A percentile compares a stretch with the other conserved stretches of the same genome.
These are phyloP conservation scores for Phialocephala sp. DNA, from an alignment of 2,329 filamentous ascomycete genomes.

Conservation along the genomic window DNA sequence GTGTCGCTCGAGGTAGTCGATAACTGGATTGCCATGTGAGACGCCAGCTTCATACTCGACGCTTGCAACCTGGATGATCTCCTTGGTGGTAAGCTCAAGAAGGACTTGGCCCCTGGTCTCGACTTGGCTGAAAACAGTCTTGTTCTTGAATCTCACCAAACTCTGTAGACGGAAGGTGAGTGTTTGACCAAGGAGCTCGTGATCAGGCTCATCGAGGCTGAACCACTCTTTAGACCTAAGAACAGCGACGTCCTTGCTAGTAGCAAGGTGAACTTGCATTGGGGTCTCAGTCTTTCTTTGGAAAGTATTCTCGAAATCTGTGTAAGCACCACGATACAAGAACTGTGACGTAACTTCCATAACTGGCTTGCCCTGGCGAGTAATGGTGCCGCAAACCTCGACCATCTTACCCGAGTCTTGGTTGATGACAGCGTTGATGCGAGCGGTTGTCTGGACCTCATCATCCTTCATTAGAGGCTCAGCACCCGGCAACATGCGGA, in stretches of 20 bases:
- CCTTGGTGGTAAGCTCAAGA: conserved; percentile 93
- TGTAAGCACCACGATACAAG: conserved; percentile 91
- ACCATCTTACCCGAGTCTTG: conserved; percentile 99
- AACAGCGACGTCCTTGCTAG: conserved; percentile 90
- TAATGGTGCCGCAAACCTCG: conserved; percentile 97
- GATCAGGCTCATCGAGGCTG: conserved; percentile 80
- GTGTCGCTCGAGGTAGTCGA: conserved; percentile 93
- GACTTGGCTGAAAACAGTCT: conserved; percentile 86
- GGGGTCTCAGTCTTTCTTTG: conserved; percentile 96
- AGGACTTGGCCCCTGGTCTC: conserved; percentile 92
- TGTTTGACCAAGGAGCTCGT: conserved; percentile 90
- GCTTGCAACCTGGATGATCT: conserved; percentile 95
- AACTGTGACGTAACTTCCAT: conserved; percentile 99
- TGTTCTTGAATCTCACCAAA: conserved; percentile 92
- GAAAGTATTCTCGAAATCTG: conserved; percentile 97
- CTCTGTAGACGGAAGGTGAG: conserved; percentile 95
- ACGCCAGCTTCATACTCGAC: conserved; percentile 92
- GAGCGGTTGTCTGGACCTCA: conserved; percentile 87
- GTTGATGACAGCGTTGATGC: conserved; percentile 97
- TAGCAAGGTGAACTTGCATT: conserved; percentile 87
- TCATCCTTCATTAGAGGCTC: conserved; percentile 96
- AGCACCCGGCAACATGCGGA: conserved; percentile 97
- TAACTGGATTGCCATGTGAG: conserved; percentile 94
- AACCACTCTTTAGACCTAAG: conserved; percentile 99
- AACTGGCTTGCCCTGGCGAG: conserved; percentile 79